These are phyloP conservation scores for Amanita rubescens DNA, from an alignment of 768 basidiomycete genomes.

Conservation along the genomic window DNA sequence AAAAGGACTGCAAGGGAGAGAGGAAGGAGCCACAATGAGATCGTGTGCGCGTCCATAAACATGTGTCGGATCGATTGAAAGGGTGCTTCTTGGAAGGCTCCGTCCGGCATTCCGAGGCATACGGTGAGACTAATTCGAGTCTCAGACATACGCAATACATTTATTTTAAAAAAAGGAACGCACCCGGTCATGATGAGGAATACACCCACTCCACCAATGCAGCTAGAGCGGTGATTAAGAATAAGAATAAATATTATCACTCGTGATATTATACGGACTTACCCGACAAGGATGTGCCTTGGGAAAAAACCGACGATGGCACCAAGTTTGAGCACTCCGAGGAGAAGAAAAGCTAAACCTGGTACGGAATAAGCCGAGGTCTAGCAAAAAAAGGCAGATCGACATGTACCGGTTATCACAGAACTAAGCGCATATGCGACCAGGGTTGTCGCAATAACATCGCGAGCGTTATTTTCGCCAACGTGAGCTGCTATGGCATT, in stretches of 20 bases:
- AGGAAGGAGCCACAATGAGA: conserved; percentile 76
- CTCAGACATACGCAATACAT: no score
- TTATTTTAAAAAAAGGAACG: conserved; percentile 18
- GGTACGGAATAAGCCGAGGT: conserved; percentile 9
- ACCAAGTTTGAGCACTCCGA: conserved; percentile 80
- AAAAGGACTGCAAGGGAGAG: conserved; percentile 69
- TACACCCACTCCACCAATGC: conserved; percentile 93
- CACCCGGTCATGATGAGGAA: conserved; percentile 90
- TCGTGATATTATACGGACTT: conserved; percentile 18
- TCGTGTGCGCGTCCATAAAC: conserved; percentile 53
- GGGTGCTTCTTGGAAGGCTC: conserved; percentile 47
- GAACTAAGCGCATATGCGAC: conserved; percentile 84
- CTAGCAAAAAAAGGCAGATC: conserved; percentile 1
- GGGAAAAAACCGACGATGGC: conserved; percentile 92
- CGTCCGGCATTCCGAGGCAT: conserved; percentile 73
- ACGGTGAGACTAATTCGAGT: conserved; percentile 64
- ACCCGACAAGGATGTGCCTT: conserved; percentile 94
- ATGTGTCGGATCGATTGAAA: conserved; percentile 60
- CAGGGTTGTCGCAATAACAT: conserved; percentile 88
- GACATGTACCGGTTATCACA: conserved; percentile 70
- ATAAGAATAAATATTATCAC: no score
- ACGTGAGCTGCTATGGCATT: conserved; percentile 65
- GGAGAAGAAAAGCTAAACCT: conserved; percentile 79
- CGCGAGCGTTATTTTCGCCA: conserved; percentile 58
- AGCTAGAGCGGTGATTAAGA: conserved; percentile 28